Evolutionary conservation across 805 yeast species (phyloP), one percentile per base, ranked within the genome.

Genomic region (Saturnispora gosingensis): DNA sequence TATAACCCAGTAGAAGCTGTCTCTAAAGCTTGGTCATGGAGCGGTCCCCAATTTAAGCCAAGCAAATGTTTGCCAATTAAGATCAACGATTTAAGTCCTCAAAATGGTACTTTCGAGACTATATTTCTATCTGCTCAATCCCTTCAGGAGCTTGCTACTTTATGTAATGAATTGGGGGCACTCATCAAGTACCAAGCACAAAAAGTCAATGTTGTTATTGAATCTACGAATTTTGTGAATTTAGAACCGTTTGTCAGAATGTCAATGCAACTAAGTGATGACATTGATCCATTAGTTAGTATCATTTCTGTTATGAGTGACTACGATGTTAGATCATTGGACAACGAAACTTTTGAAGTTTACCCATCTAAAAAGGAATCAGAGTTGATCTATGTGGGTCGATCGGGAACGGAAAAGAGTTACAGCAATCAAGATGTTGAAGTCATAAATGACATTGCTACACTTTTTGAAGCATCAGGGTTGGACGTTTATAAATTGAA

Each of bases 181-280:
- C 54, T 73, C 25, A 55, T 77, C 36, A 67, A 67, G 47, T 28
- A 43, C 15, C 66, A 64, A 50, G 44, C 55, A 4, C 46, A 50
- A 22, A 56, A 55, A 16, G 64, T 63, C 54, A 69, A 81, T 34
- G 67, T 85, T 2, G 68, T 85, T 25, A 68, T 85, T 36, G 95
- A 85, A 66, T 76, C 82, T 46, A 79, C 88, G 2, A 87, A 88
- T 4, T 85, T 77, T 61, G 78, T 85, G 52, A 83, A 83, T 63
- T 64, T 85, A 49, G 91, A 85, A 63, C 85, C 86, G 7, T 84
- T 84, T 61, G 74, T 57, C 39, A 72, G 70, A 56, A 69, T 78
- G 64, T 67, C 67, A 32, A 60, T 59, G 54, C 72, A 56, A 52
- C 59, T 69, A 15, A 59, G 58, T 9, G 64, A 39, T 59, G 16